A percentile compares a stretch with the other conserved stretches of the same genome.
Evolutionary conservation across 495 filamentous ascomycete genomes (phyloP).

Genomic region (Neurospora terricola): DNA sequence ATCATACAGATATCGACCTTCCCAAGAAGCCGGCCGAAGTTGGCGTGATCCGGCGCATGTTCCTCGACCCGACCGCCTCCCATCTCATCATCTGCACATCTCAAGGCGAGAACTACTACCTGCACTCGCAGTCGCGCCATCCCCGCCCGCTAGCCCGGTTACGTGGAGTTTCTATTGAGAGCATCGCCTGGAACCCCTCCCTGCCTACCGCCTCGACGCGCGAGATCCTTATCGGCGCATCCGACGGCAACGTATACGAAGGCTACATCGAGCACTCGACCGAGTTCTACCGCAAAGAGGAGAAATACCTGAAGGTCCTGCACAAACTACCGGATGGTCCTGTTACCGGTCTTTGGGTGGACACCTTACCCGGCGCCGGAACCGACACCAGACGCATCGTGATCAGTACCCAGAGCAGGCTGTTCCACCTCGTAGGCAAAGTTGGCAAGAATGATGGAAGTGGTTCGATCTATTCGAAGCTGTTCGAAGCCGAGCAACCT

Average conservation of each 20-base stretch:
- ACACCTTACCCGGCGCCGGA: conserved; percentile 49
- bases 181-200: conserved; percentile 92
- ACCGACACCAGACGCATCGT: conserved; percentile 65
- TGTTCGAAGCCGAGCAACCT: conserved; percentile 82
- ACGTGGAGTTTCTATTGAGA: conserved; percentile 78
- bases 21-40: conserved; percentile 86
- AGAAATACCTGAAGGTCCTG: conserved; percentile 75
- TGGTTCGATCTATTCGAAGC: conserved; percentile 67
- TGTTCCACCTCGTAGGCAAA: conserved; percentile 72
- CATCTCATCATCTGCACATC: conserved; percentile 88
- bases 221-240: conserved; percentile 87
- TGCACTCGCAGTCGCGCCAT: conserved; percentile 87
- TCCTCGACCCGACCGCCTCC: conserved; percentile 91
- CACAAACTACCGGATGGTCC: conserved; percentile 69
- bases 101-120: conserved; percentile 91
- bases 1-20: conserved; percentile 78
- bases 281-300: conserved; percentile 90
- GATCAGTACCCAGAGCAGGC: conserved; percentile 60
- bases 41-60: conserved; percentile 87
- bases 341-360: conserved; percentile 74
- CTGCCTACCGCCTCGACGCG: conserved; percentile 88
- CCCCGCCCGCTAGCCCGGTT: conserved; percentile 72
- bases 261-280: conserved; percentile 87
- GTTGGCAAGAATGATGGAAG: conserved; percentile 71
- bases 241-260: conserved; percentile 91